A percentile compares a stretch with the other conserved stretches of the same genome.
These are phyloP conservation scores for Penicillium fuscoglaucum DNA, from an alignment of 2,329 filamentous ascomycete species.

Conservation along the genomic window DNA sequence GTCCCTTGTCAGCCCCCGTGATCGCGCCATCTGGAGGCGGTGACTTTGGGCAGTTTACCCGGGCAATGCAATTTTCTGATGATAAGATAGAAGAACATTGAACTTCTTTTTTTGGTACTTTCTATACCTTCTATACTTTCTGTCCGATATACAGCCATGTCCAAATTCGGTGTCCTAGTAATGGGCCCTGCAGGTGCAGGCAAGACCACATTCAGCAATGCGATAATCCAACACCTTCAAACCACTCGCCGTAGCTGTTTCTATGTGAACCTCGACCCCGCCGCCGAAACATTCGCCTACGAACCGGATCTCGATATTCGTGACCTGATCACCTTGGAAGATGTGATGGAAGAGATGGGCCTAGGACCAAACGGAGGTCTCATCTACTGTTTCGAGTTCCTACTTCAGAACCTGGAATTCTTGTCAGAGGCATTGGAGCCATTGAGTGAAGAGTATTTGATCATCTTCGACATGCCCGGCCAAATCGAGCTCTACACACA, in stretches of 20 bases:
- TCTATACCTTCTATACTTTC: neutral
- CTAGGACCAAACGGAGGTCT: conserved; percentile 89
- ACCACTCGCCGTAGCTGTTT: conserved; percentile 90
- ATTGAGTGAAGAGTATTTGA: conserved; percentile 90
- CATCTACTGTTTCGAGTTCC: conserved; percentile 95
- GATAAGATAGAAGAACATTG: conserved; percentile 22
- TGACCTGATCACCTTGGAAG: conserved; percentile 87
- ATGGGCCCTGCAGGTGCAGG: conserved; percentile 96
- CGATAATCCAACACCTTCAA: conserved; percentile 88
- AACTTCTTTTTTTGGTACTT: neutral
- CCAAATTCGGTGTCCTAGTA: conserved; percentile 90
- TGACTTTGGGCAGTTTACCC: conserved; percentile 24
- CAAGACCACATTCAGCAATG: conserved; percentile 95
- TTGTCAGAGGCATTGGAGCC: conserved; percentile 80
- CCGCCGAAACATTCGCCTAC: conserved; percentile 89
- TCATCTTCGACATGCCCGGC: conserved; percentile 97
- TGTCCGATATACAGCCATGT: conserved; percentile 58
- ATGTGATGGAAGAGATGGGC: conserved; percentile 94
- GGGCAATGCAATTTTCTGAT: conserved; percentile 16
- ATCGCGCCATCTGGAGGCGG: conserved; percentile 36
- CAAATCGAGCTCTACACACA: conserved; percentile 99
- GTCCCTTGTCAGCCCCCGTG: conserved; percentile 23
- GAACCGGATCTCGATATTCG: conserved; percentile 93
- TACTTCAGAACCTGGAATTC: conserved; percentile 92
- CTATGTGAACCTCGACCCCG: conserved; percentile 98